These are phyloP conservation scores for Macroventuria anomochaeta DNA, from an alignment of 2,329 filamentous ascomycete species.

Conservation along the genomic window DNA sequence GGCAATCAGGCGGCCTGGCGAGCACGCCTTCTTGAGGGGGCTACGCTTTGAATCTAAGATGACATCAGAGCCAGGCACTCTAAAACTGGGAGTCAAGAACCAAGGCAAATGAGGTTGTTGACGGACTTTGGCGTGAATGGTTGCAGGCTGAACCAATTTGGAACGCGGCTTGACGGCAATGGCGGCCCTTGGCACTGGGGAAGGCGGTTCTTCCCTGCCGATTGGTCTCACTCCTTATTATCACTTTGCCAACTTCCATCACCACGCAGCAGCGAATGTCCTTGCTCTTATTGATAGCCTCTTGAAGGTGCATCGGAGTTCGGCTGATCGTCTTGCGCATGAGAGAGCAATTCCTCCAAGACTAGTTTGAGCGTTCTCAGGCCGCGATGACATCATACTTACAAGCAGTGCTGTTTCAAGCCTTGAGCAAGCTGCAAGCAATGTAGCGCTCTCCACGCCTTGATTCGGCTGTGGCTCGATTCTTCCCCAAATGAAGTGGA, in stretches of 20 bases:
- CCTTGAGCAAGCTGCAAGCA: conserved; percentile 13
- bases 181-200: conserved; percentile 14
- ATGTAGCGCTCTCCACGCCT: conserved; percentile 5
- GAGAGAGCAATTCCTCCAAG: neutral
- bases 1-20: conserved; percentile 8
- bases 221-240: neutral
- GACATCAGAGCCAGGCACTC: conserved; percentile 13
- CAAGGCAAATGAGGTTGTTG: conserved; percentile 8
- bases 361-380: neutral
- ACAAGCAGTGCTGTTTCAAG: conserved; percentile 9
- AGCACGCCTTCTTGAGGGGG: conserved; percentile 15
- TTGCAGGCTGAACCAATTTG: conserved; percentile 13
- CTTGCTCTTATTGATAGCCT: neutral
- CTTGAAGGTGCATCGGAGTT: conserved; percentile 2
- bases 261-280: conserved; percentile 6
- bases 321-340: neutral
- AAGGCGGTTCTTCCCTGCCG: conserved; percentile 10
- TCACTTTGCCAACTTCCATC: conserved; percentile 9
- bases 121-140: conserved; percentile 1
- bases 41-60: conserved; percentile 1
- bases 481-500: conserved; percentile 8
- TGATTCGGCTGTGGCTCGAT: conserved; percentile 6
- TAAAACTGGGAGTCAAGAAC: conserved; percentile 13
- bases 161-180: conserved; percentile 16
- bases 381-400: conserved; percentile 15